Evolutionary conservation across 2,329 filamentous ascomycete species (phyloP).

Genomic region (Dactylellina sp.): DNA sequence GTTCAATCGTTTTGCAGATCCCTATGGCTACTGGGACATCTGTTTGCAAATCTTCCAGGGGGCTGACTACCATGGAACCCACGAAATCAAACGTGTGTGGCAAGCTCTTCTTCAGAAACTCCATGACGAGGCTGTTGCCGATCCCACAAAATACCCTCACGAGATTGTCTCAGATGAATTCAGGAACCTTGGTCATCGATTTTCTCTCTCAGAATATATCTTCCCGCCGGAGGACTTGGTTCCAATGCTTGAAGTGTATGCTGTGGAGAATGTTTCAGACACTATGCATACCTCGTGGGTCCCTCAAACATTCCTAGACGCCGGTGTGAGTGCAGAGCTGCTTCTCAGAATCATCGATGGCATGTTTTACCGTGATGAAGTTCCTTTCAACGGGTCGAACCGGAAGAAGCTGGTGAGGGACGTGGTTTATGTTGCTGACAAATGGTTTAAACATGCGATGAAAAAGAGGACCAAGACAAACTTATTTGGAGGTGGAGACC

Average conservation of each 20-base stretch:
- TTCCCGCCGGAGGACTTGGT: constrained; percentile 70
- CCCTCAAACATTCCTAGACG: constrained; percentile 74
- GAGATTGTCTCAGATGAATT: constrained; percentile 76
- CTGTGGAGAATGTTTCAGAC: constrained; percentile 71
- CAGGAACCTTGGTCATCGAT: constrained; percentile 74
- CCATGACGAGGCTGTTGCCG: constrained; percentile 70
- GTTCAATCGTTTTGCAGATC: constrained; percentile 92
- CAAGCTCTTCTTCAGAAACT: constrained; percentile 79
- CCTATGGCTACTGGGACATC: constrained; percentile 91
- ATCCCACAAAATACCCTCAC: constrained; percentile 70
- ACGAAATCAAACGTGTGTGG: constrained; percentile 88
- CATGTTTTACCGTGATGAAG: constrained; percentile 76
- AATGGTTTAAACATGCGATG: constrained; percentile 68
- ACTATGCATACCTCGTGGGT: constrained; percentile 67
- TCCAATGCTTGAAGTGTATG: constrained; percentile 73
- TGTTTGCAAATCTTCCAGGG: constrained; percentile 92
- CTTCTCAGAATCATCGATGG: constrained; percentile 73
- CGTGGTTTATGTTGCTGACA: constrained; percentile 71
- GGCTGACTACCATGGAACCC: constrained; percentile 88
- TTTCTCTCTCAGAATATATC: constrained; percentile 74
- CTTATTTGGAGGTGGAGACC: constrained; percentile 42
- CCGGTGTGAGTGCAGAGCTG: constrained; percentile 72
- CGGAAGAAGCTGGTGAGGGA: constrained; percentile 71
- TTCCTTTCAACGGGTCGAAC: constrained; percentile 72
- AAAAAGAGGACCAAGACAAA: constrained; percentile 45